Evolutionary conservation across 768 basidiomycete genomes (phyloP).

Genomic region (Macrolepiota dolichaula): DNA sequence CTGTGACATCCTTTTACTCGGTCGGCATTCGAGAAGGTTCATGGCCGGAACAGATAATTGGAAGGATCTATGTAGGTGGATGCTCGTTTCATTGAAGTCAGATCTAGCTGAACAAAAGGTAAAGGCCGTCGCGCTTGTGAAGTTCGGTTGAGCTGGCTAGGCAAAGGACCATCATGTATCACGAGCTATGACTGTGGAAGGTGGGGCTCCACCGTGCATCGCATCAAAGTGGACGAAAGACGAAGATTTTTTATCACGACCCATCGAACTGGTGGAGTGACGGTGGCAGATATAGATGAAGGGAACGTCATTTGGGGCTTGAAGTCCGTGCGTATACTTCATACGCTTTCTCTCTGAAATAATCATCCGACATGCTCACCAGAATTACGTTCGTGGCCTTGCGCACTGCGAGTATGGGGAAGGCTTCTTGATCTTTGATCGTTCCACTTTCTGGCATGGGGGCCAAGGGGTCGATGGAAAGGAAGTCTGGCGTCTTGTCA

Average conservation of each 20-base stretch:
- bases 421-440: slow-evolving; percentile 73
- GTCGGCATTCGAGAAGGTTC: slow-evolving; percentile 24
- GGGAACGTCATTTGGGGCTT: slow-evolving; percentile 62
- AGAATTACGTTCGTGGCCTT: slow-evolving; percentile 42
- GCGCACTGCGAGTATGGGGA: slow-evolving; percentile 74
- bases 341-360: background rate
- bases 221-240: slow-evolving; percentile 73
- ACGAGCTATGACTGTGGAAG: slow-evolving; percentile 28
- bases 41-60: slow-evolving; percentile 41
- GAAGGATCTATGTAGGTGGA: slow-evolving; percentile 58
- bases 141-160: slow-evolving; percentile 54
- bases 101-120: slow-evolving; percentile 31
- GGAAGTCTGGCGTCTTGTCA: slow-evolving; percentile 67
- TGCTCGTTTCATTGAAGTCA: slow-evolving; percentile 3
- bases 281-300: slow-evolving; percentile 51
- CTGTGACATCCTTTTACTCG: background rate
- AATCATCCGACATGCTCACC: background rate
- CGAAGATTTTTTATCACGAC: slow-evolving; percentile 61
- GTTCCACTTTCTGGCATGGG: slow-evolving; percentile 28
- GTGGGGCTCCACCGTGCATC: slow-evolving; percentile 47
- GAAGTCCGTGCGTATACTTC: slow-evolving; percentile 30
- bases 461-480: slow-evolving; percentile 30
- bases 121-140: slow-evolving; percentile 29
- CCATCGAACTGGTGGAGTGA: slow-evolving; percentile 48
- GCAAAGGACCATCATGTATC: slow-evolving; percentile 42